Base-by-base conservation (phyloP, 2,329 filamentous ascomycete genomes). In the Fusarium fujikuroi region DNA sequence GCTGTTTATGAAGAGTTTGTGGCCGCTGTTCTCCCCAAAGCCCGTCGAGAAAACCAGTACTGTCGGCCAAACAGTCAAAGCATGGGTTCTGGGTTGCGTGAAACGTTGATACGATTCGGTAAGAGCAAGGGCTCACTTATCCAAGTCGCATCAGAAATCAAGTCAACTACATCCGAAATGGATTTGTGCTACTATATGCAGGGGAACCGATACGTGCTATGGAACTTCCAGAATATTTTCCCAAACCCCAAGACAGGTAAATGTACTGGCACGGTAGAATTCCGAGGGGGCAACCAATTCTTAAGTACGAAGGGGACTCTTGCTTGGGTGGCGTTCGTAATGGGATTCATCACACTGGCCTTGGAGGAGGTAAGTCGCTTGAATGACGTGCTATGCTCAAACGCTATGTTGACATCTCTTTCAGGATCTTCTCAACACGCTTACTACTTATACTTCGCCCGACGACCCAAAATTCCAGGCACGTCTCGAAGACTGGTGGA, bases 151-250 rank as follows among this genome's bases (percentile, higher is more conserved):
- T 66, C 72, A 39, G 76, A 80, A 42, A 80, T 83, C 47, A 72
- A 62, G 44, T 66, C 74, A 10, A 66, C 61, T 39, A 60, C 64
- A 30, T 73, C 66, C 19, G 81, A 82, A 75, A 73, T 58, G 30
- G 79, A 81, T 16, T 65, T 83, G 46, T 82, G 75, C 71, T 74
- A 76, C 37, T 82, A 83, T 74, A 83, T 83, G 80, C 82, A 83
- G 74, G 81, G 79, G 14, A 80, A 79, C 68, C 79, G 82, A 23
- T 83, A 83, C 62, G 82, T 83, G 16, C 69, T 83, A 42, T 83
- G 82, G 82, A 83, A 83, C 59, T 83, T 84, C 53, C 79, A 83
- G 62, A 83, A 83, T 66, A 81, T 81, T 65, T 81, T 81, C 57
- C 78, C 81, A 3, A 79, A 79, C 59, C 80, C 80, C 47, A 83